Evolutionary conservation across 345 rosid genomes (phyloP).

Genomic region (Hevea brasiliensis): DNA sequence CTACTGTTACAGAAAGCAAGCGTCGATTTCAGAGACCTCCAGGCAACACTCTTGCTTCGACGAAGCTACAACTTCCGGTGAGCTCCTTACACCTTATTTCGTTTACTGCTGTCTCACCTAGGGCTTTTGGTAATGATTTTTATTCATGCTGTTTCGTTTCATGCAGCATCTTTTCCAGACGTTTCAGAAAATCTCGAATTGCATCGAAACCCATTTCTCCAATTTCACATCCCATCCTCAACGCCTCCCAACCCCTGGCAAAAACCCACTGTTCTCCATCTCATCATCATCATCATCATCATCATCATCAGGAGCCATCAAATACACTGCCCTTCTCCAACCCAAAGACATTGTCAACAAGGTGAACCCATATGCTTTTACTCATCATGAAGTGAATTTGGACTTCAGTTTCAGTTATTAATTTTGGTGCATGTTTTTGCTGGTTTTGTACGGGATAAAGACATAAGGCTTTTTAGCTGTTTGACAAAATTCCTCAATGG

Average conservation of each 20-base stretch:
- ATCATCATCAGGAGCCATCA: slow-evolving; percentile 19
- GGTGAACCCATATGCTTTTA: slow-evolving; percentile 24
- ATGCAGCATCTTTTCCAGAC: slow-evolving; percentile 45
- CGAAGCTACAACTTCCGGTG: no score
- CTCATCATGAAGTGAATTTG: background rate
- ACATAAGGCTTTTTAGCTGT: slow-evolving; percentile 32
- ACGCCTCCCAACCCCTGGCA: slow-evolving; percentile 12
- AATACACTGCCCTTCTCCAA: slow-evolving; percentile 19
- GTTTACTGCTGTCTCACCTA: no score
- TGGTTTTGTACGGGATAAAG: background rate
- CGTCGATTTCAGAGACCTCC: no score
- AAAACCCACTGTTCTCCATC: no score
- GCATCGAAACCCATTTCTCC: slow-evolving; percentile 56
- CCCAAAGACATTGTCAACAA: slow-evolving; percentile 32
- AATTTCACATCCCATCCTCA: slow-evolving; percentile 35
- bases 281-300: slow-evolving; percentile 19
- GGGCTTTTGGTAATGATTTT: no score
- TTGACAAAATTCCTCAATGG: slow-evolving; percentile 49
- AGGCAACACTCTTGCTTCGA: no score
- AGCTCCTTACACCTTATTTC: no score
- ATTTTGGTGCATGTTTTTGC: background rate
- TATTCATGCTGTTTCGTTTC: no score
- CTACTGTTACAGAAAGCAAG: no score
- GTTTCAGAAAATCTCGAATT: slow-evolving; percentile 46
- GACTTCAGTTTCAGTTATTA: background rate